Evolutionary conservation across 139 green algal genomes (phyloP).

Genomic region (Ettlia oleoabundans): DNA sequence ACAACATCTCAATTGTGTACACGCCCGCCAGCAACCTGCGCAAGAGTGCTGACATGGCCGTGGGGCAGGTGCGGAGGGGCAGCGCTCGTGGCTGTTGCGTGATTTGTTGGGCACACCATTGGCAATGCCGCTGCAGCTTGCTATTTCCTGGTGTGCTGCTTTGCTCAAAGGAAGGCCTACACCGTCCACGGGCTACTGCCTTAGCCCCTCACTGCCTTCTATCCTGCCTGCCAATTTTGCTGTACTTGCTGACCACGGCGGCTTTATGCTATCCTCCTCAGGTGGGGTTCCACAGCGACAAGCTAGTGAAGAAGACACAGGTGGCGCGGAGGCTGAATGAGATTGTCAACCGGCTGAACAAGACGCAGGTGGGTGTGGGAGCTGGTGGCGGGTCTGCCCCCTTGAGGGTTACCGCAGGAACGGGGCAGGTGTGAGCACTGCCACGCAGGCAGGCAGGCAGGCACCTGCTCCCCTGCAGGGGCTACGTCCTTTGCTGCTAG

Average conservation of each 20-base stretch:
- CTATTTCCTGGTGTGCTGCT: background rate
- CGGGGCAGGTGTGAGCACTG: background rate
- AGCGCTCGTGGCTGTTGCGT: background rate
- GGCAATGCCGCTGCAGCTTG: background rate
- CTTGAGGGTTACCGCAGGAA: background rate
- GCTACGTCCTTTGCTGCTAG: too few relatives aligned
- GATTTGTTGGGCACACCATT: too few relatives aligned
- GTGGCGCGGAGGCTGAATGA: constrained; percentile 86
- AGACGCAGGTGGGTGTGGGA: constrained; percentile 70
- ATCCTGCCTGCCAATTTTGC: too few relatives aligned
- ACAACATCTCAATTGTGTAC: constrained; percentile 91
- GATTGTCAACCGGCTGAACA: constrained; percentile 95
- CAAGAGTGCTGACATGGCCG: constrained; percentile 81
- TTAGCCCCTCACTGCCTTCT: too few relatives aligned
- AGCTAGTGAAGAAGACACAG: constrained; percentile 69
- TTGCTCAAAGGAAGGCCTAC: too few relatives aligned
- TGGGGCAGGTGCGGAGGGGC: constrained; percentile 80
- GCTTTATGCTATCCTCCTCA: too few relatives aligned
- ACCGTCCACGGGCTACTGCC: too few relatives aligned
- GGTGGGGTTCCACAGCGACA: constrained; percentile 89
- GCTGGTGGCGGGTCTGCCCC: background rate
- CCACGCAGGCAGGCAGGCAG: too few relatives aligned
- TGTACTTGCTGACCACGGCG: too few relatives aligned
- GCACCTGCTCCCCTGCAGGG: too few relatives aligned
- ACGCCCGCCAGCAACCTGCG: constrained; percentile 93